Evolutionary conservation across 257 asterid genomes (phyloP).

Genomic region (Plantago elongata): DNA sequence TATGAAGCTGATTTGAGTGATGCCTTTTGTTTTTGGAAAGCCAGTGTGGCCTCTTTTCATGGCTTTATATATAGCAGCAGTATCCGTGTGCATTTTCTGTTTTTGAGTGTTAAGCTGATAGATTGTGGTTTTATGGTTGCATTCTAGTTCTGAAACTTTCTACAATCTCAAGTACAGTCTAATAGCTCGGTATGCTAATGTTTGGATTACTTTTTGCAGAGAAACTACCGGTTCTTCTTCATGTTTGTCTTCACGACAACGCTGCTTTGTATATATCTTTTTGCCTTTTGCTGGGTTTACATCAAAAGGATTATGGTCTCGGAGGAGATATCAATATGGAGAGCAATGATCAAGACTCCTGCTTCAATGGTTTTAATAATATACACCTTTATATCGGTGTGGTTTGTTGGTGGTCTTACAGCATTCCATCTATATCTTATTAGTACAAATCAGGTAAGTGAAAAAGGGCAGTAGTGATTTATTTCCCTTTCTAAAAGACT

Average conservation of each 20-base stretch:
- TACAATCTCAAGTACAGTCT: too few species aligned
- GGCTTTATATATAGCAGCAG: too few species aligned
- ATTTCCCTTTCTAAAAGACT: background rate
- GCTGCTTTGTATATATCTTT: constrained; percentile 85
- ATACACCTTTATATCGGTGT: constrained; percentile 84
- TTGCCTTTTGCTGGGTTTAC: constrained; percentile 93
- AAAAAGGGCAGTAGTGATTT: background rate
- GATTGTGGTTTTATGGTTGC: too few species aligned
- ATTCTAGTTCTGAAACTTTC: too few species aligned
- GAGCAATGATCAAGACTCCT: constrained; percentile 89
- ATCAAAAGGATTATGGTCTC: constrained; percentile 63
- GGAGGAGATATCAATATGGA: constrained; percentile 70
- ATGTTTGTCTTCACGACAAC: constrained; percentile 99
- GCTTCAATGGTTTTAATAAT: constrained; percentile 84
- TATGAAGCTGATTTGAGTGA: too few species aligned
- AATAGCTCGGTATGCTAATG: background rate
- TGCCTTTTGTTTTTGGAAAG: too few species aligned
- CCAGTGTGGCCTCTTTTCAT: too few species aligned
- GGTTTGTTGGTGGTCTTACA: constrained; percentile 98
- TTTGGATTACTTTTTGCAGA: constrained; percentile 45
- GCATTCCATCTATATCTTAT: constrained; percentile 90
- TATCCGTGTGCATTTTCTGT: too few species aligned
- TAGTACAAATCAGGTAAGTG: constrained; percentile 81
- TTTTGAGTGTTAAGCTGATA: too few species aligned
- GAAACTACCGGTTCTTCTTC: constrained; percentile 98